Evolutionary conservation across 306 rosid species (phyloP), one percentile per base, ranked within the genome.

Genomic region (Astragalus membranaceus): DNA sequence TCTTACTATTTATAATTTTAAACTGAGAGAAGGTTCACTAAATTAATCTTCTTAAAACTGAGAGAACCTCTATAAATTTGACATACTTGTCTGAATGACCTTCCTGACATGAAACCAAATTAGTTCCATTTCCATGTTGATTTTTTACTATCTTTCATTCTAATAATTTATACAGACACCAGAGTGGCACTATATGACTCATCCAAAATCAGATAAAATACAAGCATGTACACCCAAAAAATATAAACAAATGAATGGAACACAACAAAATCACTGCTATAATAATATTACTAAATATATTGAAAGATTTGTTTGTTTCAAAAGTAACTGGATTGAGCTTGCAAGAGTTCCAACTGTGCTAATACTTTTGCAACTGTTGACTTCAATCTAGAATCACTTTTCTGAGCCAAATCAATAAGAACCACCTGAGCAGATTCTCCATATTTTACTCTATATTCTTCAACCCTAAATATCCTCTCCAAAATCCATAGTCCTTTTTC

Each of bases 401-500:
- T 79, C 80, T 84, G 87, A 13, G 96, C 92, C 36, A 92, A 75
- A 84, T 90, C 96, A 78, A 92, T 86, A 35, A 92, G 98, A 69
- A 90, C 85, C 58, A 67, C 88, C 73, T 87, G 96, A 70, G 96
- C 88, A 59, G 86, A 79, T 76, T 77, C 85, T 37, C 93, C 90
- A 75, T 86, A 88, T 17, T 78, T 55, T 4, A 73, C 78, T 81
- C 88, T 85, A 44, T 68, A 77, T 61, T 90, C 96, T 15, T 87
- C 84, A 69, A 77, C 74, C 72, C 70, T 81, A 67, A 92, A 92
- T 75, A 92, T 82, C 78, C 90, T 86, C 83, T 90, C 96, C 75
- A 92, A 72, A 51, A 92, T 86, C 96, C 96, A 85, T 10, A 92
- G 58, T 36, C 91, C 96, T 73, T 82, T 92, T 81, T 90, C 91